phyloP scores from a whole-genome alignment of 202 grass and related monocot genomes.

The Zizania palustris region DNA sequence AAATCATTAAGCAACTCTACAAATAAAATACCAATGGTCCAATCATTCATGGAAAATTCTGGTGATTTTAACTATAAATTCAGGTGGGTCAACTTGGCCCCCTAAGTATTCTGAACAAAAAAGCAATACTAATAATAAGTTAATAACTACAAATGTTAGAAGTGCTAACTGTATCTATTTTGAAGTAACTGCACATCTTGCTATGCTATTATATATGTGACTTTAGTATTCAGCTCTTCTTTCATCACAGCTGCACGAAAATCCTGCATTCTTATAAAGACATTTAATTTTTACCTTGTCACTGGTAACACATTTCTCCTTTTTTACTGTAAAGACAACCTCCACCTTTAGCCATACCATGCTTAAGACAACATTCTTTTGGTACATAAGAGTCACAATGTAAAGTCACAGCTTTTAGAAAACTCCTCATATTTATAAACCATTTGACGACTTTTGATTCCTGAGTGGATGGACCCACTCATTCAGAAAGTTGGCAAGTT shows the following conservation, averaged over 20 bases:
- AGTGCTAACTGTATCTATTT: too few species aligned
- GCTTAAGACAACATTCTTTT: slow-evolving; percentile 37
- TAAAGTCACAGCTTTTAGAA: slow-evolving; percentile 42
- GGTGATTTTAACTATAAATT: not conserved
- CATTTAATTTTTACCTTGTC: slow-evolving; percentile 12
- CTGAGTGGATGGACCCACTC: slow-evolving; percentile 12
- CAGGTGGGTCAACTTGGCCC: too few species aligned
- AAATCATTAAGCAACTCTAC: slow-evolving; percentile 4
- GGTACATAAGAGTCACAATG: slow-evolving; percentile 24
- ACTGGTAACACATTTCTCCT: slow-evolving; percentile 7
- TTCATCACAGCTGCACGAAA: slow-evolving; percentile 26
- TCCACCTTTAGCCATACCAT: slow-evolving; percentile 27
- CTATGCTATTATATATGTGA: not conserved
- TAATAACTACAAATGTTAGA: too few species aligned
- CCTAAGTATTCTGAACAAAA: too few species aligned
- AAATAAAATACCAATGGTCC: not conserved
- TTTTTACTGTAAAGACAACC: slow-evolving; percentile 14
- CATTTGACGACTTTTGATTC: slow-evolving; percentile 37
- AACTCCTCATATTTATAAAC: slow-evolving; percentile 30
- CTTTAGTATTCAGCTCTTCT: slow-evolving; percentile 37
- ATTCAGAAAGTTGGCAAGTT: slow-evolving; percentile 54
- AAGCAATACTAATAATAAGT: too few species aligned
- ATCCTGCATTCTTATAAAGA: slow-evolving; percentile 33
- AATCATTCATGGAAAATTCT: not conserved
- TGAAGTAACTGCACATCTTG: not conserved